Conservation (phyloP, 495 filamentous ascomycete genomes). For the Schizothecium vesticola region DNA sequence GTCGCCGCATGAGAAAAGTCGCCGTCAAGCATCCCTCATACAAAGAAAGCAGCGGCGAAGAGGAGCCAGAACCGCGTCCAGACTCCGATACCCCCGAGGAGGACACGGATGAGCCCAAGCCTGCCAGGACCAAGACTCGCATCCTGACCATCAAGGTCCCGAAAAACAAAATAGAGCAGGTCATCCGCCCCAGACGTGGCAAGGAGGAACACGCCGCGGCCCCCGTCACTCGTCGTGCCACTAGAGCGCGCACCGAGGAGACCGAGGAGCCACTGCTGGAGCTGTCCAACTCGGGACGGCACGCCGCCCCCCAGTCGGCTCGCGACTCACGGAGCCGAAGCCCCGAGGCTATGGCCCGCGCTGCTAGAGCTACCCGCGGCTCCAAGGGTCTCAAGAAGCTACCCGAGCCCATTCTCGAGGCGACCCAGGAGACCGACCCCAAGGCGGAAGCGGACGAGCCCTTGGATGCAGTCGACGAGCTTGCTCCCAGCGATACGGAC, state of each 20-base stretch:
- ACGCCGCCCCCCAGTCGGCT: conserved; percentile 50
- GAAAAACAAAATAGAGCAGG: conserved; percentile 3
- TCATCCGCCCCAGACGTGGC: conserved; percentile 18
- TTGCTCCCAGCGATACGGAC: conserved; percentile 22
- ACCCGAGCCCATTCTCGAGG: conserved; percentile 56
- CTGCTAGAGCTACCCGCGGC: conserved; percentile 49
- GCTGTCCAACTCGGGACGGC: conserved; percentile 71
- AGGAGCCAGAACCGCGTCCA: conserved; percentile 26
- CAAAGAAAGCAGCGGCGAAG: conserved; percentile 42
- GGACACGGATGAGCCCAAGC: conserved; percentile 21
- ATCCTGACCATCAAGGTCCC: conserved; percentile 27
- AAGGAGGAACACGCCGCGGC: conserved; percentile 17
- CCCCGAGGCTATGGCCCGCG: conserved; percentile 51
- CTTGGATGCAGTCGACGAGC: conserved; percentile 30
- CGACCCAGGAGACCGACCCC: conserved; percentile 44
- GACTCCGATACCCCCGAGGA: conserved; percentile 5
- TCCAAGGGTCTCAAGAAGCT: conserved; percentile 59
- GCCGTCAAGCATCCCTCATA: conserved; percentile 45
- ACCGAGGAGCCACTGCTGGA: conserved; percentile 39
- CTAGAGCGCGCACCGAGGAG: conserved; percentile 44
- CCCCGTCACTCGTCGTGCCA: conserved; percentile 36
- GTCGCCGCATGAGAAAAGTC: conserved; percentile 62
- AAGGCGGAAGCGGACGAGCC: conserved; percentile 23
- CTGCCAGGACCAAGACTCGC: conserved; percentile 22
- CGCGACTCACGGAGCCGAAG: conserved; percentile 49